phyloP scores from a whole-genome alignment of 805 yeast species.

The Saturnispora ahearnii region DNA sequence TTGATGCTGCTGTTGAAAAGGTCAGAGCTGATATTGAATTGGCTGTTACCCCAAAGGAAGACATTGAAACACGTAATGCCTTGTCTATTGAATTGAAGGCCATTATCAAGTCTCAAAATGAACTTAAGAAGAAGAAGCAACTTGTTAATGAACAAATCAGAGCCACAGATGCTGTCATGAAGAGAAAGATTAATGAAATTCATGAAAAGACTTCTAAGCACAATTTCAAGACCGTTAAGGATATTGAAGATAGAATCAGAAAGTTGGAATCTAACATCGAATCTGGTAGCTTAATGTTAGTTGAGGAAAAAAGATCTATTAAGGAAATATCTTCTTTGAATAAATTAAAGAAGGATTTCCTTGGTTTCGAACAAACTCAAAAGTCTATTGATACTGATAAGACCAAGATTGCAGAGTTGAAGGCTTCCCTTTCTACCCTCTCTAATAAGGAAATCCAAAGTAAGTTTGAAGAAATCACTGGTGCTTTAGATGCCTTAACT shows the following conservation, averaged over 20 bases:
- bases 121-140: slow-evolving; percentile 27
- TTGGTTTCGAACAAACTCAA: slow-evolving; percentile 64
- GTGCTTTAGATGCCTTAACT: slow-evolving; percentile 59
- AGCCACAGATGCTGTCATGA: slow-evolving; percentile 56
- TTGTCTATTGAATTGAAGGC: slow-evolving; percentile 38
- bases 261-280: slow-evolving; percentile 67
- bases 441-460: slow-evolving; percentile 58
- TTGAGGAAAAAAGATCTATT: slow-evolving; percentile 78
- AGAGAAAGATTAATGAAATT: slow-evolving; percentile 69
- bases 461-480: slow-evolving; percentile 59
- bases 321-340: slow-evolving; percentile 80
- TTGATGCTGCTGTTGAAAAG: slow-evolving; percentile 46
- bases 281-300: slow-evolving; percentile 72
- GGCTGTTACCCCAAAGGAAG: slow-evolving; percentile 41
- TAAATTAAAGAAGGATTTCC: slow-evolving; percentile 72
- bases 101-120: slow-evolving; percentile 32
- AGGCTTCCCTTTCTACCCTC: slow-evolving; percentile 49
- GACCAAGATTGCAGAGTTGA: slow-evolving; percentile 64
- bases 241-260: slow-evolving; percentile 57
- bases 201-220: slow-evolving; percentile 62
- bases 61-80: slow-evolving; percentile 43
- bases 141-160: slow-evolving; percentile 54
- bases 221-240: slow-evolving; percentile 57
- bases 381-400: slow-evolving; percentile 72
- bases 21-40: slow-evolving; percentile 47